These are phyloP conservation scores for Acidomyces sp. DNA, from an alignment of 495 filamentous ascomycete genomes.

Conservation along the genomic window DNA sequence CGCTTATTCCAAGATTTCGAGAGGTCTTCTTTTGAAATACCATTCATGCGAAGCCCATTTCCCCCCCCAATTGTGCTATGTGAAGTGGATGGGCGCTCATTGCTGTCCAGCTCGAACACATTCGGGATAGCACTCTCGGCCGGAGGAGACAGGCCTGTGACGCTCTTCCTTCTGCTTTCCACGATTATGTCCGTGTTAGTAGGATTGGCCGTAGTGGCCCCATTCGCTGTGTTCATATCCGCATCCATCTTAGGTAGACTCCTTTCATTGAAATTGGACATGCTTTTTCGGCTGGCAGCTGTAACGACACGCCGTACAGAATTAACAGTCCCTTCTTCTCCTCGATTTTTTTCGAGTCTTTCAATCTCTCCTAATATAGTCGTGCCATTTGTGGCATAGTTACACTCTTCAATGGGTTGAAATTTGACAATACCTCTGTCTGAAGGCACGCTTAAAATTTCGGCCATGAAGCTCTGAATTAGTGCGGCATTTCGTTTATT, in stretches of 20 bases:
- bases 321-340: conserved; percentile 22
- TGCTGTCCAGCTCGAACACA: conserved; percentile 11
- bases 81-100: conserved; percentile 9
- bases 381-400: conserved; percentile 53
- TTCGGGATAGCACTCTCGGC: background rate
- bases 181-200: background rate
- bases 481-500: conserved; percentile 75
- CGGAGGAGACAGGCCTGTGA: conserved; percentile 1
- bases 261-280: conserved; percentile 5
- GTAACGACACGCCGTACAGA: background rate
- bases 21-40: conserved; percentile 17
- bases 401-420: conserved; percentile 51
- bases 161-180: conserved; percentile 2
- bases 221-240: conserved; percentile 9
- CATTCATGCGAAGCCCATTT: conserved; percentile 20
- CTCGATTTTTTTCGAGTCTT: conserved; percentile 36
- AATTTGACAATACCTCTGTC: conserved; percentile 60
- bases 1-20: conserved; percentile 1
- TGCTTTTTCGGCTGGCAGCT: conserved; percentile 8
- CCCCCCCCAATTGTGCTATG: conserved; percentile 1
- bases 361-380: conserved; percentile 59
- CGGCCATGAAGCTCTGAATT: conserved; percentile 54
- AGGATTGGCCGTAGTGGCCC: conserved; percentile 18
- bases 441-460: conserved; percentile 48
- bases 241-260: conserved; percentile 6